Base-by-base conservation (phyloP, 768 basidiomycete genomes). In the Leucosporidium creatinivorum region DNA sequence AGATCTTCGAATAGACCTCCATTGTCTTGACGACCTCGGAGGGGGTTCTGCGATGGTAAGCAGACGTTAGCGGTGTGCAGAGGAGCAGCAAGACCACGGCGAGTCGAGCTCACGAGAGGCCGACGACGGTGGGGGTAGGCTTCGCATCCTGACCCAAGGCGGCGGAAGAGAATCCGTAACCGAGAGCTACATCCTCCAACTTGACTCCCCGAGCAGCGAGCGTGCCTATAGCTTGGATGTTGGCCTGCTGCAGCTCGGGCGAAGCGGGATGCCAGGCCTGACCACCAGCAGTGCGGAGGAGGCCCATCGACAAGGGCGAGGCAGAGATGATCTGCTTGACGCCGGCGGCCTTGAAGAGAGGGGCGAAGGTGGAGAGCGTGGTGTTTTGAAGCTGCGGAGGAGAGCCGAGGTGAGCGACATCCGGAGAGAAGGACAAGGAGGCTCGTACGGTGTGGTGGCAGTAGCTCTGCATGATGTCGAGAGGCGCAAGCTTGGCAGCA, bases 261-360 rank as follows among this genome's bases (percentile, higher is more conserved):
- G 89, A 83, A 9, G 89, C 89, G 21, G 90, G 89, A 75, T 92
- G 89, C 91, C 90, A 93, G 3, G 77, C 18, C 1, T 87, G 87
- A 3, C 83, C 81, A 1, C 75, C 76, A 4, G 79, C 70, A 13
- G 80, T 78, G 0, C 85, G 85, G 44, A 93, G 82, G 4, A 93
- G 83, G 0, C 87, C 87, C 91, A 93, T 93, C 75, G 84, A 86
- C 61, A 93, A 81, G 12, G 91, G 91, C 3, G 90, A 91, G 2
- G 91, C 91, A 3, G 86, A 81, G 60, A 91, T 62, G 33, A 93
- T 80, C 63, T 89, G 87, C 63, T 77, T 76, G 54, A 93, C 83
- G 59, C 83, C 79, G 0, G 89, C 89, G 28, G 86, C 85, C n/a
- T 79, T 74, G 69, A 80, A 79, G 62, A 92, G 82, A 57, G 84